A percentile compares a stretch with the other conserved stretches of the same genome.
phyloP scores from a whole-genome alignment of 2,329 filamentous ascomycete species.

The Elsinoe necatrix region DNA sequence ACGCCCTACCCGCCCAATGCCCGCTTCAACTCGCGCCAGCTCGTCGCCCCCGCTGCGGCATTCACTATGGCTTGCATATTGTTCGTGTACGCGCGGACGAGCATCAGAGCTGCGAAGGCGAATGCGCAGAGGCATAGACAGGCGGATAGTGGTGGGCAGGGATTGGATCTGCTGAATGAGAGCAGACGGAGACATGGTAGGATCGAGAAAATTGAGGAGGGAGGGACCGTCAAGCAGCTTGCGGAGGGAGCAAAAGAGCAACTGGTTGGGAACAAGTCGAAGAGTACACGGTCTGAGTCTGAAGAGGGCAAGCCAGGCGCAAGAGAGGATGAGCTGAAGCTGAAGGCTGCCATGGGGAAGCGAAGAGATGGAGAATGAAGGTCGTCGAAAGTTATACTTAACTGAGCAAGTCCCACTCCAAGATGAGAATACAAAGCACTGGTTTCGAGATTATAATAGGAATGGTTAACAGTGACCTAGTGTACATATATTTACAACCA shows the following conservation, averaged over 20 bases:
- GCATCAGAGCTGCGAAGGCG: slow-evolving; percentile 57
- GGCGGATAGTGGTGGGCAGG: slow-evolving; percentile 47
- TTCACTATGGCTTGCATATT: slow-evolving; percentile 54
- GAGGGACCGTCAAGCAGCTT: slow-evolving; percentile 29
- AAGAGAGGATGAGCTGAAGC: slow-evolving; percentile 31
- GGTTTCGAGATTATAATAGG: no score
- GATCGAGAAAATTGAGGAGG: slow-evolving; percentile 37
- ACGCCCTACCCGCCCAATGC: slow-evolving; percentile 28
- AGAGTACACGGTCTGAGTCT: slow-evolving; percentile 24
- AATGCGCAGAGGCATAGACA: slow-evolving; percentile 54
- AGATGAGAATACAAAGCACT: no score
- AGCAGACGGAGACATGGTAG: slow-evolving; percentile 45
- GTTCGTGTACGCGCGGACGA: slow-evolving; percentile 55
- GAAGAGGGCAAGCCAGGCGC: slow-evolving; percentile 17
- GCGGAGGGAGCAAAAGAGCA: slow-evolving; percentile 25
- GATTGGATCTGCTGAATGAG: slow-evolving; percentile 45
- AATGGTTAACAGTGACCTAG: background rate
- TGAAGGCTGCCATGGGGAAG: slow-evolving; percentile 32
- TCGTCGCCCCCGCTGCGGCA: slow-evolving; percentile 54
- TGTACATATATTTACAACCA: background rate
- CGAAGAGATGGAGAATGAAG: slow-evolving; percentile 7
- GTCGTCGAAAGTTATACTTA: no score
- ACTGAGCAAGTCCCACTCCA: no score
- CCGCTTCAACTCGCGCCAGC: slow-evolving; percentile 32
- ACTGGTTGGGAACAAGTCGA: slow-evolving; percentile 18